Base-by-base conservation (phyloP, 1,284 basidiomycete species). In the Serendipita sp. region DNA sequence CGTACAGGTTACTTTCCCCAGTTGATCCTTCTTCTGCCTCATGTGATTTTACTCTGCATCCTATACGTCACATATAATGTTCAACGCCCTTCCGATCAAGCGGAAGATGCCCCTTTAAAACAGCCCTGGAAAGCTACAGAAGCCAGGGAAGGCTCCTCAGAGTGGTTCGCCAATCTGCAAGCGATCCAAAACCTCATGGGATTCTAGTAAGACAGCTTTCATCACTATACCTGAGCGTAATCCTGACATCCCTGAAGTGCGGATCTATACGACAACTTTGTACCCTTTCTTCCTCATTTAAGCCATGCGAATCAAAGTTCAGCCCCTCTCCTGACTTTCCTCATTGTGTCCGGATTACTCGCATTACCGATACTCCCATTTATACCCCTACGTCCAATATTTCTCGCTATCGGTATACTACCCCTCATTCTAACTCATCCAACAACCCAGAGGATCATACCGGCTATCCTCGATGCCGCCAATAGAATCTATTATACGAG, bases 131-230 rank as follows among this genome's bases (percentile, higher is more conserved):
- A 76, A 3, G 70, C 76, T 2, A 70, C 74, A 0, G 71, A 76
- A 10, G 74, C 78, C 50, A 73, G 74, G 3, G 81, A 84, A 69
- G 82, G 82, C 1, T 79, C 79, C 10, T 76, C 82, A 0, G 83
- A 86, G 62, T 90, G 86, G 85, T 81, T 87, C 64, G 83, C 82
- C 1, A 90, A 89, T 66, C 75, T 90, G 1, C 86, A 89, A 72
- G 86, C 77, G 0, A 85, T 89, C 32, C 88, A 90, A 68, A 90
- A 90, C 66, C 78, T 90, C 26, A 89, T 90, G 87, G 88, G 88
- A 32, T 74, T 78, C 3, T 74, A 82, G 84, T 88, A 72, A 65
- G 84, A 71, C 35, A 12, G 69, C 26, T 65, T 35, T 62, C 60
- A 34, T 44, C 13, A 61, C 30, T 3, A 60, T 63, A 26, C 38